A percentile compares a stretch with the other conserved stretches of the same genome.
Evolutionary conservation across 257 asterid species (phyloP).

Genomic region (Ilex asprella): DNA sequence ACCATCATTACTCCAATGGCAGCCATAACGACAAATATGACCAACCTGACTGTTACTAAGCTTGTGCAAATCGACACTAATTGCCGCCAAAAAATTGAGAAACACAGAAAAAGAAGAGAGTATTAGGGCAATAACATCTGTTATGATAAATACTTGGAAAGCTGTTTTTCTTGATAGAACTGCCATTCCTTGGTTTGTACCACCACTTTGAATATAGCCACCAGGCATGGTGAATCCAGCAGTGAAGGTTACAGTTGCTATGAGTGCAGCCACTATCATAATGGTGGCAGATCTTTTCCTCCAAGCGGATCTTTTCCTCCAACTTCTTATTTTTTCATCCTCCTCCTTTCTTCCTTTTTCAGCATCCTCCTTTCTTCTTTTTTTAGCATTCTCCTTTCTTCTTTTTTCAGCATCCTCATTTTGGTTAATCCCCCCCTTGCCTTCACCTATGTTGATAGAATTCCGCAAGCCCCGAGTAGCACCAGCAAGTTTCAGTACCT

Average conservation of each 20-base stretch:
- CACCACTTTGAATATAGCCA: no score
- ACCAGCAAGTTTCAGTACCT: no score
- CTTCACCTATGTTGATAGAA: no score
- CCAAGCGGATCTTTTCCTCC: no score
- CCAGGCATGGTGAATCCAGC: no score
- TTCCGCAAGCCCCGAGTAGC: no score
- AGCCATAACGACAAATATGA: neutral
- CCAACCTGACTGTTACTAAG: fast-evolving
- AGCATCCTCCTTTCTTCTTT: no score
- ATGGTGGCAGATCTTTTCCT: neutral
- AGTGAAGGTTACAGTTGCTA: constrained; percentile 5
- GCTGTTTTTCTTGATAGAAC: constrained; percentile 7
- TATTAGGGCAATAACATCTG: constrained; percentile 3
- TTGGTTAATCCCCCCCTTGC: no score
- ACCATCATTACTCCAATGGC: constrained; percentile 6
- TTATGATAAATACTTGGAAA: constrained; percentile 4
- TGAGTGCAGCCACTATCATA: constrained; percentile 12
- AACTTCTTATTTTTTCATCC: no score
- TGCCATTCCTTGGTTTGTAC: constrained; percentile 6
- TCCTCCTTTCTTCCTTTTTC: no score
- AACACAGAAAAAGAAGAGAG: neutral
- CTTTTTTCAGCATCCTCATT: neutral
- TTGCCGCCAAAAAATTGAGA: neutral
- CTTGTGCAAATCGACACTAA: no score
- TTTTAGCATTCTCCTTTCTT: no score